Base-by-base conservation (phyloP, 1,139 yeast genomes). In the Diutina pseudorugosa region DNA sequence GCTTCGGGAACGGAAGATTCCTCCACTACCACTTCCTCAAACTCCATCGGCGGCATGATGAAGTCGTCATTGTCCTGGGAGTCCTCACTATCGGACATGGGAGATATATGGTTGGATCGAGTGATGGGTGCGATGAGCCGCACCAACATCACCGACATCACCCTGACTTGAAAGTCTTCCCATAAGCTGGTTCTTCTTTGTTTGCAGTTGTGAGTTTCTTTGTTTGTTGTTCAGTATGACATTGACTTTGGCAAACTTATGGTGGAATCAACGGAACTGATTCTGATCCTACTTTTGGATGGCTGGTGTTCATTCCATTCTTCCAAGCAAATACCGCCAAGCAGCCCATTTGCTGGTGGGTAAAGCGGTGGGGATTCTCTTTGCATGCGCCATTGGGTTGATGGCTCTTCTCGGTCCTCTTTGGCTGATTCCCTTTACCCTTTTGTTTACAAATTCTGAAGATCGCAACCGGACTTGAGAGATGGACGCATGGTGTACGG, bases 331-430 rank as follows among this genome's bases (percentile, higher is more conserved):
- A 9, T 14, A 8, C n/a, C 21, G 9, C n/a, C 11, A 14, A 5
- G 12, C 5, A 16, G 48, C 36, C 12, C 18, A 44, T 7, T 16
- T 44, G 5, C 23, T 25, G n/a, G 23, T 58, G 33, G 98, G 98
- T 1, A 88, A 83, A 63, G 90, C 91, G 20, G 95, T 90, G 7
- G 84, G 96, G 40, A 81, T 93, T 42, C 85, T 96, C 0, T 75
- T 90, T 54, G 98, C 97, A 0, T 78, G 48, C 25, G 48, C 48
- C 25, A 14, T 93, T 45, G 96, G 93, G 1, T 80, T 96, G 2
- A 79, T 91, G 50, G 71, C 83, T 11, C 63, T 87, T 1, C 65
- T 91, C 52, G 85, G 93, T 27, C 69, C 80, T 30, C 64, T 81
- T 47, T 90, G 86, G 55, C 71, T 85, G 14, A 64, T 81, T 4